Evolutionary conservation across 345 rosid genomes (phyloP), one percentile per base, ranked within the genome.

Genomic region (Euphorbia tirucalli): DNA sequence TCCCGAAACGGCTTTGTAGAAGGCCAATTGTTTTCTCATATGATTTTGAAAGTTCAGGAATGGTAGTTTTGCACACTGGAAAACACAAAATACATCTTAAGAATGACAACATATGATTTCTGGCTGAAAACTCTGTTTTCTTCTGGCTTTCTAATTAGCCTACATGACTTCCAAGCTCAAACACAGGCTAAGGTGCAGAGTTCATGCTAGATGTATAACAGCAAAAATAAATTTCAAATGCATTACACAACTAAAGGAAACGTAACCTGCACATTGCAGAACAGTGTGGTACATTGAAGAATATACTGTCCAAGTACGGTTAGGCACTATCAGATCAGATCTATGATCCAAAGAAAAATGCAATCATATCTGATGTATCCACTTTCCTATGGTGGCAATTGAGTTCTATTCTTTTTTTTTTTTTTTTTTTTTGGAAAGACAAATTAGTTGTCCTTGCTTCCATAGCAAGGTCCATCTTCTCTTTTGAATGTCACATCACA

Each of bases 61-160:
- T 79, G 70, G 88, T 46, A 48, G 81, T 76, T 79, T 85, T 87
- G 83, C 82, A 81, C 68, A 79, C 88, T 87, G 84, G 28, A 74
- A 72, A 58, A 58, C 30, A 28, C 7, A 30, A 44, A 55, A 44
- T 44, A 60, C 22, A 48, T 41, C 13, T 37, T 30, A 41, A 52
- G 64, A 35, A 60, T 22, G 25, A 44, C 7, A 24, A 22, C 44
- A 46, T 14, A 27, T n/a, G n/a, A 54, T 65, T 27, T 18, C 14
- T 14, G 24, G 43, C 44, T 52, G 22, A 61, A 39, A 48, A 13
- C 14, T 24, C 16, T 28, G 11, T 21, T 21, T 25, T 2, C 15
- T n/a, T 13, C 37, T 28, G 13, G 14, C 60, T 60, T 19, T 14
- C 37, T 5, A 24, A 18, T 31, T 24, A 57, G 7, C 35, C 52